Evolutionary conservation across 371 early-diverging fungal genomes (phyloP).

Genomic region (Mycotypha africana): DNA sequence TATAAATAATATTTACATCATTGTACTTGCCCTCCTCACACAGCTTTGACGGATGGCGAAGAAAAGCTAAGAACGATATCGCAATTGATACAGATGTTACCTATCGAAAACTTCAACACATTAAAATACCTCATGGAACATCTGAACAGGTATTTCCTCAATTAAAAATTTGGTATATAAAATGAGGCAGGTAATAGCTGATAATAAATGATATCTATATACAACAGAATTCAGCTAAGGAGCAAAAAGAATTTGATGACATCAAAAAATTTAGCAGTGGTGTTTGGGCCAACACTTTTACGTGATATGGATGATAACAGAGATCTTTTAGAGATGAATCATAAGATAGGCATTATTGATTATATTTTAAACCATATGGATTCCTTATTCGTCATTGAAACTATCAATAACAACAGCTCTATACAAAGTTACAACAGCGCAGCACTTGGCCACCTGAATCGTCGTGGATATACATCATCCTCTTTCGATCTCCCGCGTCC

Average conservation of each 20-base stretch:
- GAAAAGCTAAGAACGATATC: constrained; percentile 16
- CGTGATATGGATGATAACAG: constrained; percentile 55
- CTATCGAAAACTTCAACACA: constrained; percentile 38
- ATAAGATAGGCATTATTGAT: constrained; percentile 71
- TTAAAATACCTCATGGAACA: constrained; percentile 36
- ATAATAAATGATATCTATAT: no score
- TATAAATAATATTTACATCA: no score
- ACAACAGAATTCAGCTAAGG: constrained; percentile 46
- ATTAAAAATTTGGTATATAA: no score
- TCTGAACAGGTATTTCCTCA: constrained; percentile 32
- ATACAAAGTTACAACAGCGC: no score
- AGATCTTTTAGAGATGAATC: constrained; percentile 77
- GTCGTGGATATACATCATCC: no score
- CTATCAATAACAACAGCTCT: constrained; percentile 6
- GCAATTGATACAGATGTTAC: constrained; percentile 27
- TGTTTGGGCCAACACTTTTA: constrained; percentile 92
- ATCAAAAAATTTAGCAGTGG: constrained; percentile 83
- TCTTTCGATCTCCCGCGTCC: no score
- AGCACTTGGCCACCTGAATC: no score
- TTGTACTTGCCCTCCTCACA: no score
- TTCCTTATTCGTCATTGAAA: constrained; percentile 23
- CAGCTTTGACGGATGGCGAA: constrained; percentile 14
- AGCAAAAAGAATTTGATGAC: constrained; percentile 79
- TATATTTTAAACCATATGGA: constrained; percentile 48
- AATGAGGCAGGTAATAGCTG: no score